Evolutionary conservation across 1,284 basidiomycete genomes (phyloP), one percentile per base, ranked within the genome.

Genomic region (Heterobasidion occidentale): DNA sequence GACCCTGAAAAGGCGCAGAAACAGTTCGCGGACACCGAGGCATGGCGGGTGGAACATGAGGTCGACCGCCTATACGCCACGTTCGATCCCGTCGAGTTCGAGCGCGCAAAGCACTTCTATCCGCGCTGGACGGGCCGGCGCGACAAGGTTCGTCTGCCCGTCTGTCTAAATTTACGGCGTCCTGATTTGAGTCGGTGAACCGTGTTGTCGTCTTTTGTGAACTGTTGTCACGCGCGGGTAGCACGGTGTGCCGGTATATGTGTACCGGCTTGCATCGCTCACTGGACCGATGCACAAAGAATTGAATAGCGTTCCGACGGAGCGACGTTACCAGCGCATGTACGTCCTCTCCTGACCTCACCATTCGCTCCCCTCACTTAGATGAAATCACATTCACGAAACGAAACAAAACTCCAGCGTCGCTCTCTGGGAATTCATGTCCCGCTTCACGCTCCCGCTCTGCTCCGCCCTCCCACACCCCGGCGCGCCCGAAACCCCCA

Each of bases 51-150:
- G 63, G 68, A 78, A 62, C 74, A 87, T 63, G 68, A 79, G 46
- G 83, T 91, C 9, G 74, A 81, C 42, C 72, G 74, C 15, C 69
- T 90, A n/a, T 90, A 81, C 67, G 74, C 75, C 15, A 74, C 74
- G 2, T 85, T 88, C 62, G 75, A 78, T 27, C 53, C 70, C 0
- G 75, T 75, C 11, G 89, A 90, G 62, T 76, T 90, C 59, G 80
- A 85, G 64, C 65, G 65, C 27, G 68, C 81, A 3, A 80, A 80
- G 65, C 73, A 75, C 53, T 88, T 84, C 59, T 90, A 90, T 70
- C 86, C 89, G 2, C 76, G 85, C 38, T 91, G 87, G 87, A 91
- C 88, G 1, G 89, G 88, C 1, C 74, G 84, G 55, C 73, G 88
- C 64, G 85, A 90, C 65, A 88, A 84, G 73, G 88, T 81, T 61